Evolutionary conservation across 306 rosid species (phyloP).

Genomic region (Fragaria ananassa): DNA sequence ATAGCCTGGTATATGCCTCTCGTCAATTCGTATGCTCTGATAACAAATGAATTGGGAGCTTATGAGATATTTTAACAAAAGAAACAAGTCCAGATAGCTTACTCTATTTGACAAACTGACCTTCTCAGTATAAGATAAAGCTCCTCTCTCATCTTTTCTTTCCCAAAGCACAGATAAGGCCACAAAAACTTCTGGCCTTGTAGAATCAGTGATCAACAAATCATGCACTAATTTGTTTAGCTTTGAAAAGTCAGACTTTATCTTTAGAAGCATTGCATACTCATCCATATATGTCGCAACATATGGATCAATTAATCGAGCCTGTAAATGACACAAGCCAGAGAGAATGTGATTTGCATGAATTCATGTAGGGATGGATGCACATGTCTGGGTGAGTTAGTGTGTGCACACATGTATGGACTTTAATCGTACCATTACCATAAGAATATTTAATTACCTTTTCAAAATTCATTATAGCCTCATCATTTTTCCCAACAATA

Average conservation of each 20-base stretch:
- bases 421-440: neutral
- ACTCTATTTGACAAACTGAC: conserved; percentile 40
- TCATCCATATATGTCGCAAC: conserved; percentile 92
- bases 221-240: conserved; percentile 86
- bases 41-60: conserved; percentile 34
- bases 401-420: neutral
- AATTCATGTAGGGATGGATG: neutral
- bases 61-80: conserved; percentile 30
- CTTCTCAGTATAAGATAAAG: conserved; percentile 93
- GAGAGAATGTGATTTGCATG: conserved; percentile 11
- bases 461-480: conserved; percentile 89
- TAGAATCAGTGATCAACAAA: conserved; percentile 79
- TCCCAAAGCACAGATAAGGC: conserved; percentile 92
- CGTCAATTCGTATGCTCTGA: conserved; percentile 83
- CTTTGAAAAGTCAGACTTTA: conserved; percentile 83
- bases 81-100: conserved; percentile 18
- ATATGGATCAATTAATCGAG: conserved; percentile 87
- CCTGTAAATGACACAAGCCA: conserved; percentile 54
- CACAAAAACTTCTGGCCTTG: conserved; percentile 96
- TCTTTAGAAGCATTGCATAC: conserved; percentile 94
- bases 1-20: conserved; percentile 89
- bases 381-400: neutral
- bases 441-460: conserved; percentile 51
- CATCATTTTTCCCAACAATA: conserved; percentile 89
- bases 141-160: conserved; percentile 88